phyloP scores from a whole-genome alignment of 2,329 filamentous ascomycete species.

The Aureobasidium sp. region DNA sequence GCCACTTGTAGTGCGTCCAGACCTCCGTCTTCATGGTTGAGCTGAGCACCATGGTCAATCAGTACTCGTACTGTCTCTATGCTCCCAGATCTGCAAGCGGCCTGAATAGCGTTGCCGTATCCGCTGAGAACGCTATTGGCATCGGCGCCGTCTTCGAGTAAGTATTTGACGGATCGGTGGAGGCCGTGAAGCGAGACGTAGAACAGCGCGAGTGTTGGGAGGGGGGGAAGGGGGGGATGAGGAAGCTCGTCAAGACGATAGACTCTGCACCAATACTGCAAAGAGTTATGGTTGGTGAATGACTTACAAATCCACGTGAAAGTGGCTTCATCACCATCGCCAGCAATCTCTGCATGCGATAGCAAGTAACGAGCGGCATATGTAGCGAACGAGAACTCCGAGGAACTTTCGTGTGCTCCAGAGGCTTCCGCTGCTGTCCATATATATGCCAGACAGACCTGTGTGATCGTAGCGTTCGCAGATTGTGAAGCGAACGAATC shows the following conservation, averaged over 20 bases:
- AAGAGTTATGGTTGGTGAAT: background rate
- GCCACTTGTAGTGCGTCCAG: too few relatives aligned
- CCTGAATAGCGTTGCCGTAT: slow-evolving; percentile 25
- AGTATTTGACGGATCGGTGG: background rate
- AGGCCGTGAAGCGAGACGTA: background rate
- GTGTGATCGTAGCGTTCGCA: background rate
- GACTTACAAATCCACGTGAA: background rate
- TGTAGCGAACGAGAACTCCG: background rate
- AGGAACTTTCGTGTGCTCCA: background rate
- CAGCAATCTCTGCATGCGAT: background rate
- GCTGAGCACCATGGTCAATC: slow-evolving; percentile 25
- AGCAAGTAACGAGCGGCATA: background rate
- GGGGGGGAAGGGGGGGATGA: too few relatives aligned
- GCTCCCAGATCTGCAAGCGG: slow-evolving; percentile 21
- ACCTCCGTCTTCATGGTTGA: slow-evolving; percentile 20
- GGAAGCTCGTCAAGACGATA: background rate
- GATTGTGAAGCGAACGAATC: too few relatives aligned
- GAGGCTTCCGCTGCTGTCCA: background rate
- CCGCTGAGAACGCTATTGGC: background rate
- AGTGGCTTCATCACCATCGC: background rate
- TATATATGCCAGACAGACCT: background rate
- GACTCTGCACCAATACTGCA: background rate
- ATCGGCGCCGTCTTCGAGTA: background rate
- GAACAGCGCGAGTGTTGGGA: background rate
- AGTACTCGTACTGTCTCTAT: slow-evolving; percentile 28